Evolutionary conservation across 2,329 filamentous ascomycete genomes (phyloP).

Genomic region (Fusarium musae): DNA sequence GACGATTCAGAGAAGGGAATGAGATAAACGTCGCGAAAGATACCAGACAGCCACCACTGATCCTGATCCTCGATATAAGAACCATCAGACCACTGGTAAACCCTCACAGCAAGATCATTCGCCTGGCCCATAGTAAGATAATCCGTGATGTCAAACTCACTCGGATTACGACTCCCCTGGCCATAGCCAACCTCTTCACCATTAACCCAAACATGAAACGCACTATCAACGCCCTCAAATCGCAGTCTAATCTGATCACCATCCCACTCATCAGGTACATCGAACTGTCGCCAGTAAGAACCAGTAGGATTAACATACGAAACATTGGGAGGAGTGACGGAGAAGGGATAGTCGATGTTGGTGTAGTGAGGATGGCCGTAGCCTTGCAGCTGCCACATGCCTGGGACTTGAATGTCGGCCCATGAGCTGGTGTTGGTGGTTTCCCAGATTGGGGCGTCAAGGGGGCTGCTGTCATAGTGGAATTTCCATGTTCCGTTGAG

Average conservation of each 20-base stretch:
- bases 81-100: conserved; percentile 79
- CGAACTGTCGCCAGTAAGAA: conserved; percentile 69
- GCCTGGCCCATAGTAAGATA: conserved; percentile 56
- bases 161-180: conserved; percentile 77
- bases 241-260: conserved; percentile 70
- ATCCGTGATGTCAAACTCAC: conserved; percentile 76
- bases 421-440: conserved; percentile 4
- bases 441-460: conserved; percentile 11
- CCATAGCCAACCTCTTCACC: conserved; percentile 75
- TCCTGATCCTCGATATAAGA: conserved; percentile 79
- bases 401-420: conserved; percentile 67
- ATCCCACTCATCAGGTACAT: conserved; percentile 58
- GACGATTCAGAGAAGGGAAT: conserved; percentile 66
- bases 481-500: conserved; percentile 30
- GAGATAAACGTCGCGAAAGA: conserved; percentile 76
- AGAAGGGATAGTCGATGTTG: no score
- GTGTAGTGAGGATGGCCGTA: conserved; percentile 67
- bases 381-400: conserved; percentile 78
- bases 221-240: conserved; percentile 80
- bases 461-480: conserved; percentile 16
- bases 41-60: conserved; percentile 71
- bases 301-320: conserved; percentile 73
- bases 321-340: conserved; percentile 67
- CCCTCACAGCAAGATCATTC: conserved; percentile 72
- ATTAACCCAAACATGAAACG: conserved; percentile 78